Conservation (phyloP, 345 rosid species). For the Reutealis trisperma region DNA sequence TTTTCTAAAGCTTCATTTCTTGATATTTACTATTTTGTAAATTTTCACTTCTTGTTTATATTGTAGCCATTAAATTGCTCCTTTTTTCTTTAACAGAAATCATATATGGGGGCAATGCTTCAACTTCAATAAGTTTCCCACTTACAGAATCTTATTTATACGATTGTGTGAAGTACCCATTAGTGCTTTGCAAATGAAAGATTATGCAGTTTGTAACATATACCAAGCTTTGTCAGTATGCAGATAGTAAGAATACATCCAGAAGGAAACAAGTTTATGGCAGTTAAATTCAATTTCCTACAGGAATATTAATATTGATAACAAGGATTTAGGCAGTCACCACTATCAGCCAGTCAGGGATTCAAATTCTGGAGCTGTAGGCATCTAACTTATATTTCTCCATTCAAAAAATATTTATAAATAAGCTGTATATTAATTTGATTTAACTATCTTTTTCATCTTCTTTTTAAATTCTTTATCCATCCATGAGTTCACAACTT, state of each 20-base stretch:
- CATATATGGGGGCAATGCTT: background rate
- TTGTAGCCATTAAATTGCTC: background rate
- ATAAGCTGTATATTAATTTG: background rate
- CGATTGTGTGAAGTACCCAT: background rate
- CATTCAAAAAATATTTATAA: background rate
- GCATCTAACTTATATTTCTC: background rate
- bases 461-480: background rate
- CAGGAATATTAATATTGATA: too few species aligned
- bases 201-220: background rate
- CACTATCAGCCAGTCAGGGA: background rate
- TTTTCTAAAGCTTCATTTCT: constrained; percentile 48
- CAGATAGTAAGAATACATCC: too few species aligned
- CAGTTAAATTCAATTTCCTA: too few species aligned
- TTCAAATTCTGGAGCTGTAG: background rate
- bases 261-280: too few species aligned
- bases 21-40: background rate
- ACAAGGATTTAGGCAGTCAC: too few species aligned
- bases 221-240: too few species aligned
- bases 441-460: background rate
- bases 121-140: background rate
- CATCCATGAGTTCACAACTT: background rate
- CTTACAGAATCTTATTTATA: background rate
- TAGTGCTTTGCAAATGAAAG: constrained; percentile 2
- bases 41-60: too few species aligned
- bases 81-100: background rate